Percentiles rank a stretch among this genome's conserved stretches.
phyloP scores from a whole-genome alignment of 179 eudicot species.

The Silene noctiflora region DNA sequence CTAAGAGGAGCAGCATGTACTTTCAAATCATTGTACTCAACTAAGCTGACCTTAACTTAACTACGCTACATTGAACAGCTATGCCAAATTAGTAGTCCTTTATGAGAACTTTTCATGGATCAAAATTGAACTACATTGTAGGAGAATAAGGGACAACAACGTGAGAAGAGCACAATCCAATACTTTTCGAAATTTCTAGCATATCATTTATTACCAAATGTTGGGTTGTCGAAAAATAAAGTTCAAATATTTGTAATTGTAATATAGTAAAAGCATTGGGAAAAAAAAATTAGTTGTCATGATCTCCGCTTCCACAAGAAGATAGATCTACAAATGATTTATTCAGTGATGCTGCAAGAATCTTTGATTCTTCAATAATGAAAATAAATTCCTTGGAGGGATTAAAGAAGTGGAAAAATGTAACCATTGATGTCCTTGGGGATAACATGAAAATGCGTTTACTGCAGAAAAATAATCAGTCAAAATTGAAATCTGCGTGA shows the following conservation, averaged over 20 bases:
- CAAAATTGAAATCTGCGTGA: not conserved
- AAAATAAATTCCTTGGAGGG: not conserved
- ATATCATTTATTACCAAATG: not conserved
- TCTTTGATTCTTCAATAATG: not conserved
- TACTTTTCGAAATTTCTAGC: not conserved
- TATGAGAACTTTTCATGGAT: not conserved
- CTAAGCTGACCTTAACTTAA: not conserved
- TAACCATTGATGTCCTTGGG: not conserved
- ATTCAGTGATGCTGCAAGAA: not conserved
- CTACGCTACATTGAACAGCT: not conserved
- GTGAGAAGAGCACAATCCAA: not conserved
- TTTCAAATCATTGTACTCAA: not conserved
- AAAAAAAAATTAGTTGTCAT: not conserved
- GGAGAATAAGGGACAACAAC: not conserved
- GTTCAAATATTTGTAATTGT: not conserved
- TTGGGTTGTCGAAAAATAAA: not conserved
- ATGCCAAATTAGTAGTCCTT: not conserved
- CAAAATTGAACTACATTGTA: not conserved
- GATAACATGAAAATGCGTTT: not conserved
- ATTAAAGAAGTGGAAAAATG: not conserved
- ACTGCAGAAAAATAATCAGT: not conserved
- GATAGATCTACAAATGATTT: not conserved
- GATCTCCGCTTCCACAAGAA: not conserved
- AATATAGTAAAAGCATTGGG: not conserved
- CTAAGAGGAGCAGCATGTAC: not conserved